Conservation (phyloP, 163 green algal species). For the Prototheca cutis region DNA sequence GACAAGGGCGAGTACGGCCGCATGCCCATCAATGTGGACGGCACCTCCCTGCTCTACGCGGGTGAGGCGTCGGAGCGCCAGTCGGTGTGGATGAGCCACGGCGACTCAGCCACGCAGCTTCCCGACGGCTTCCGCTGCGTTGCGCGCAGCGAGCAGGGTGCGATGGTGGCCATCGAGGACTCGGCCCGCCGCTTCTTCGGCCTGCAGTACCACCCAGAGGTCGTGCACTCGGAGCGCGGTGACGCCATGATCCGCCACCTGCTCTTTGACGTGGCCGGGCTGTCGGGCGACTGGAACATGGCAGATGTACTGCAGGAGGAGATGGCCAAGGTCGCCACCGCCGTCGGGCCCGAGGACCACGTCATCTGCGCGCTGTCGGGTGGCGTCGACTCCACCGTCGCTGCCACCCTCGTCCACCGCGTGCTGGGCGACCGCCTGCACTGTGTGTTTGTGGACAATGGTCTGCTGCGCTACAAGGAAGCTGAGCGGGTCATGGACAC, state of each 20-base stretch:
- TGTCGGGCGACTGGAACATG: slow-evolving; percentile 89
- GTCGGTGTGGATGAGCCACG: slow-evolving; percentile 97
- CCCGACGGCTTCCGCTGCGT: slow-evolving; percentile 77
- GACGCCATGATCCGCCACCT: slow-evolving; percentile 73
- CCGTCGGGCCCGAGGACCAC: slow-evolving; percentile 79
- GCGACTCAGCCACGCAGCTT: slow-evolving; percentile 80
- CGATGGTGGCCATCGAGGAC: slow-evolving; percentile 90
- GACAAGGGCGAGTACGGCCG: slow-evolving; percentile 85
- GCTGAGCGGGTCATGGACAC: slow-evolving; percentile 88
- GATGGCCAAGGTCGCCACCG: slow-evolving; percentile 43
- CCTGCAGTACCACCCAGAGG: slow-evolving; percentile 97
- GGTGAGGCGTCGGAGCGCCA: slow-evolving; percentile 35
- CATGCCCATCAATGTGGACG: slow-evolving; percentile 67
- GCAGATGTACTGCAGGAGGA: slow-evolving; percentile 90
- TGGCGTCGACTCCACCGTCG: slow-evolving; percentile 97
- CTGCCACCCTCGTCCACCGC: slow-evolving; percentile 88
- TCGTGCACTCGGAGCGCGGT: slow-evolving; percentile 72
- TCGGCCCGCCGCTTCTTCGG: slow-evolving; percentile 64
- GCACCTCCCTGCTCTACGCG: slow-evolving; percentile 45
- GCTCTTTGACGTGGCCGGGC: slow-evolving; percentile 67
- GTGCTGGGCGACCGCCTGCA: slow-evolving; percentile 88
- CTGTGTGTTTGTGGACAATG: slow-evolving; percentile 99
- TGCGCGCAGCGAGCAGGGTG: slow-evolving; percentile 71
- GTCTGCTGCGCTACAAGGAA: slow-evolving; percentile 88
- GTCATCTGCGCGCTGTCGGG: slow-evolving; percentile 95